A percentile compares a stretch with the other conserved stretches of the same genome.
phyloP scores from a whole-genome alignment of 768 basidiomycete genomes.

The Basidioascus undulatus region DNA sequence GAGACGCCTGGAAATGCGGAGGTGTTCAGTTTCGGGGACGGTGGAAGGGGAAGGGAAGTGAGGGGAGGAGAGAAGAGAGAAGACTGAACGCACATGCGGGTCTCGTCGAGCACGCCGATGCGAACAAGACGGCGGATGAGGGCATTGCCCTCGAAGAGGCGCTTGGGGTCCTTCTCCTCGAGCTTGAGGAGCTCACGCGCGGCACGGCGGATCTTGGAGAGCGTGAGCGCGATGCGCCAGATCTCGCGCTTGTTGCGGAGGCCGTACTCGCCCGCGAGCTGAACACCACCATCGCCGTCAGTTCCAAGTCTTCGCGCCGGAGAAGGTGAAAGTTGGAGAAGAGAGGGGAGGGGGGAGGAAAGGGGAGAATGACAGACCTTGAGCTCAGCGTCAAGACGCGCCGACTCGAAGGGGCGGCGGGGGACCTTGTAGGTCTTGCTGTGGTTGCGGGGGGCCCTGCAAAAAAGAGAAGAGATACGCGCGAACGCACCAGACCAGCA shows the following conservation, averaged over 20 bases:
- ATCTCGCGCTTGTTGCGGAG: conserved; percentile 99
- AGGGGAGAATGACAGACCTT: conserved; percentile 36
- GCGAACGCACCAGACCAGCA: too few species aligned
- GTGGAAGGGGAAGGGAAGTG: too few species aligned
- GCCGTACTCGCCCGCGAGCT: conserved; percentile 99
- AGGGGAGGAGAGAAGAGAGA: too few species aligned
- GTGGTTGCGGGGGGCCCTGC: conserved; percentile 74
- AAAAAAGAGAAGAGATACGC: conserved; percentile 3
- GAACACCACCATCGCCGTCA: conserved; percentile 1
- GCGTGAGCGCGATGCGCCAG: conserved; percentile 94
- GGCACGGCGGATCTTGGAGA: conserved; percentile 99
- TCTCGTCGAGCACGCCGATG: conserved; percentile 98
- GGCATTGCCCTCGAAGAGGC: conserved; percentile 74
- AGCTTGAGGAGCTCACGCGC: conserved; percentile 99
- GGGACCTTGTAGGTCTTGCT: conserved; percentile 98
- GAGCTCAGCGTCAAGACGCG: conserved; percentile 91
- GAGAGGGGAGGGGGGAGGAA: too few species aligned
- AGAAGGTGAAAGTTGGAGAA: too few species aligned
- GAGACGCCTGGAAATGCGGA: conserved; percentile 31
- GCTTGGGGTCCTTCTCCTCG: conserved; percentile 97
- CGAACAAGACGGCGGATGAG: conserved; percentile 51
- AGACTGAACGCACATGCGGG: conserved; percentile 44
- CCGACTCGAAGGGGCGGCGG: conserved; percentile 83
- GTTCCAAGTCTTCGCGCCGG: not conserved
- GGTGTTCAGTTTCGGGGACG: too few species aligned